Conservation (phyloP, 2,329 filamentous ascomycete species). For the Thelonectria olida region DNA sequence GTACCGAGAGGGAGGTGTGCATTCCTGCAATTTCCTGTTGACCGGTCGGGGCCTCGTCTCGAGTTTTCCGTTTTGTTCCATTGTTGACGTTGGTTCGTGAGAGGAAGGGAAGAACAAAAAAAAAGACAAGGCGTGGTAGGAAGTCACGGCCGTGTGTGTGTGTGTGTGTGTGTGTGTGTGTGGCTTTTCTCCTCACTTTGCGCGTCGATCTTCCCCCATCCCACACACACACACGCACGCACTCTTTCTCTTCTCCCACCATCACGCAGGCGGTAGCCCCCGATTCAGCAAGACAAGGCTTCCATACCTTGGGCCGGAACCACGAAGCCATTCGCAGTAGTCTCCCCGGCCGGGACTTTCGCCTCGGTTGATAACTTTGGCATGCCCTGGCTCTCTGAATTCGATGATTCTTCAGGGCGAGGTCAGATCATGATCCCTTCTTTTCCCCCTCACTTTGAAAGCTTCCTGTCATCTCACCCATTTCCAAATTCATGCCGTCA, state of each 20-base stretch:
- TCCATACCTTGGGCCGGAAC: not conserved
- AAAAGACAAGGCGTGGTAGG: not conserved
- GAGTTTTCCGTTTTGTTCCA: not conserved
- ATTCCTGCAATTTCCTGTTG: constrained; percentile 37
- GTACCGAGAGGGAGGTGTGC: not conserved
- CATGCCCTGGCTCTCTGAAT: not conserved
- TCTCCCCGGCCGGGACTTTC: not conserved
- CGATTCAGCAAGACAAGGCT: not conserved
- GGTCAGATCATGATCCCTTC: constrained; percentile 7
- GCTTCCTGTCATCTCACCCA: too few species aligned
- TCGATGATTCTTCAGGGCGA: not conserved
- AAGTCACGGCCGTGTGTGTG: not conserved
- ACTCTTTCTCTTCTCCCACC: too few species aligned
- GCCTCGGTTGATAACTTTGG: not conserved
- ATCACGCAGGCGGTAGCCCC: too few species aligned
- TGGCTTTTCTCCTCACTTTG: not conserved
- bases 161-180: not conserved
- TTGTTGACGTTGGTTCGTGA: not conserved
- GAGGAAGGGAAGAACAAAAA: not conserved
- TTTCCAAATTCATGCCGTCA: constrained; percentile 7
- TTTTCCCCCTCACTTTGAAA: not conserved
- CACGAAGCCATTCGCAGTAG: not conserved
- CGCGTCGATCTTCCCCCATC: not conserved
- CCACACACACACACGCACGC: not conserved
- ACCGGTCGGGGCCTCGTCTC: constrained; percentile 1